Conservation (phyloP, 495 filamentous ascomycete genomes). For the Neurospora sp. region DNA sequence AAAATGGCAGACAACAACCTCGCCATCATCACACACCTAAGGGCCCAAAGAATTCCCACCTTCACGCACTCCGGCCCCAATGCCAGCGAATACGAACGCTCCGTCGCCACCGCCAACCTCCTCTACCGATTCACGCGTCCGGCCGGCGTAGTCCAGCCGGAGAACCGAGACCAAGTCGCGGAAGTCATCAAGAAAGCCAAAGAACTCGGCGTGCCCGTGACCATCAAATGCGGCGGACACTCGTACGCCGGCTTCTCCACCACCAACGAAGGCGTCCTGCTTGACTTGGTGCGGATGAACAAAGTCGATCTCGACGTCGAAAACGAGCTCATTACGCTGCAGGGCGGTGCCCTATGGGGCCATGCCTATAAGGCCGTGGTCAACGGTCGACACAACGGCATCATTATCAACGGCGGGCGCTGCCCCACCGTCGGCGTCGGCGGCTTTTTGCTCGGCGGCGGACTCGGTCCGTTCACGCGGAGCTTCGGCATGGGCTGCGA, state of each 20-base stretch:
- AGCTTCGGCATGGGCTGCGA: constrained; percentile 19
- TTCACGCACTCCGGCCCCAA: background rate
- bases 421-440: constrained; percentile 20
- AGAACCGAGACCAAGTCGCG: constrained; percentile 4
- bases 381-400: constrained; percentile 7
- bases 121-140: constrained; percentile 11
- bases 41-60: background rate
- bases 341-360: constrained; percentile 4
- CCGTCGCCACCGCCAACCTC: constrained; percentile 16
- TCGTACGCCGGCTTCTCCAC: constrained; percentile 18
- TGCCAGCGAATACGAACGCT: background rate
- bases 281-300: constrained; percentile 12
- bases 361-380: constrained; percentile 12
- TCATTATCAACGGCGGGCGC: constrained; percentile 16
- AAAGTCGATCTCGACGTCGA: constrained; percentile 8
- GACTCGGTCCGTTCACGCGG: constrained; percentile 11
- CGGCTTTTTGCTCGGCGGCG: constrained; percentile 14
- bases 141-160: constrained; percentile 16
- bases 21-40: too few species aligned
- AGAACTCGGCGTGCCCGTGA: constrained; percentile 1
- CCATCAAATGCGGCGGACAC: constrained; percentile 15
- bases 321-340: background rate
- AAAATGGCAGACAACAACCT: too few species aligned
- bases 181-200: background rate
- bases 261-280: constrained; percentile 11